Conservation (phyloP, 106 monocot species). For the Chionographis japonica region DNA sequence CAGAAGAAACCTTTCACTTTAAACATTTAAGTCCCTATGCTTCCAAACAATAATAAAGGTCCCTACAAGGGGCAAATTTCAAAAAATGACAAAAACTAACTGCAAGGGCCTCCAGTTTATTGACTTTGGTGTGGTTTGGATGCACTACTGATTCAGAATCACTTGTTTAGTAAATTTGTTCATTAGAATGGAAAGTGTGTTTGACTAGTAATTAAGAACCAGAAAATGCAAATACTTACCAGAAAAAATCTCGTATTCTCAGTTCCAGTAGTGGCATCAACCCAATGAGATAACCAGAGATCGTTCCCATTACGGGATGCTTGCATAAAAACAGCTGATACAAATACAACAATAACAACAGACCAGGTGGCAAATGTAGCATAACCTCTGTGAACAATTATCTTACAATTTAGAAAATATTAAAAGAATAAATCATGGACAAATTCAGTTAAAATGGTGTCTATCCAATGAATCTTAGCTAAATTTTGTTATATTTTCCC, state of each 20-base stretch:
- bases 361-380: constrained; percentile 56
- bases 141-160: not conserved
- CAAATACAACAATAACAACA: constrained; percentile 51
- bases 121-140: too few relatives aligned
- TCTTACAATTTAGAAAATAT: not conserved
- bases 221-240: constrained; percentile 38
- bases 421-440: not conserved
- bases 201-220: too few relatives aligned
- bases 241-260: constrained; percentile 61
- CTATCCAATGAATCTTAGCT: too few relatives aligned
- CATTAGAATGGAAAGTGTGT: not conserved
- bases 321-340: constrained; percentile 90
- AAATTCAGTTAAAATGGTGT: too few relatives aligned
- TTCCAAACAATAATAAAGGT: too few relatives aligned
- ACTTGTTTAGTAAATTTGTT: not conserved
- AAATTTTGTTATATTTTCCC: too few relatives aligned
- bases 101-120: too few relatives aligned
- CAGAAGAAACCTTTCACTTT: too few relatives aligned
- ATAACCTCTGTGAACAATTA: constrained; percentile 53
- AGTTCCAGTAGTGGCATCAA: constrained; percentile 58
- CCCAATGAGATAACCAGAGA: constrained; percentile 97
- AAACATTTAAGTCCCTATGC: too few relatives aligned
- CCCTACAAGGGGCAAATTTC: too few relatives aligned
- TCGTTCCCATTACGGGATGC: constrained; percentile 96
- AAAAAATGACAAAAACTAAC: too few relatives aligned